phyloP scores from a whole-genome alignment of 192 early-diverging fungal species.

The Umbelopsis vinacea region DNA sequence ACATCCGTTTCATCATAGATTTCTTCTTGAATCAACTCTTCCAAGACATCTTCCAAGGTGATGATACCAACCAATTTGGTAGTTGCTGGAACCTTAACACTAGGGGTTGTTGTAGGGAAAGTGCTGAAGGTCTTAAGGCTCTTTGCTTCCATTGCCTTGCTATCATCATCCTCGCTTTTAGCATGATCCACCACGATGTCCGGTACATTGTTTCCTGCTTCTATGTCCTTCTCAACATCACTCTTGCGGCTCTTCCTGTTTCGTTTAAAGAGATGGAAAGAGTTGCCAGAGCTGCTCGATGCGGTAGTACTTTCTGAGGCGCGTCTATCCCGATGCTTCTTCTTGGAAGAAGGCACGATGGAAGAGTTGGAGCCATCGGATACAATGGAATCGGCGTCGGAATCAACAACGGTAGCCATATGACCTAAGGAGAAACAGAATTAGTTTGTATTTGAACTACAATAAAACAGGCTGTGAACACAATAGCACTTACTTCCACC shows the following conservation, averaged over 20 bases:
- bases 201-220: background rate
- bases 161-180: background rate
- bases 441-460: background rate
- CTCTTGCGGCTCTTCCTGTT: background rate
- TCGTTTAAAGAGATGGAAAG: conserved; percentile 19
- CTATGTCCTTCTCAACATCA: background rate
- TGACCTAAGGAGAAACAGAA: conserved; percentile 40
- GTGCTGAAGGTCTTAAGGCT: conserved; percentile 10
- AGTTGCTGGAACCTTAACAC: conserved; percentile 39
- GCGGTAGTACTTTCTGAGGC: conserved; percentile 10
- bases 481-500: conserved; percentile 54
- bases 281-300: background rate
- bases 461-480: background rate
- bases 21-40: conserved; percentile 78
- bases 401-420: conserved; percentile 67
- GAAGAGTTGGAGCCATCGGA: conserved; percentile 29
- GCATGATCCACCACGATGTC: background rate
- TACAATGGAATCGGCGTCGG: conserved; percentile 4
- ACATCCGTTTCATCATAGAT: conserved; percentile 81
- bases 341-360: conserved; percentile 9
- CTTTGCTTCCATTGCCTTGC: conserved; percentile 1
- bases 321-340: conserved; percentile 11
- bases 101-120: conserved; percentile 11
- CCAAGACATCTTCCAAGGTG: conserved; percentile 77
- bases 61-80: conserved; percentile 64